Base-by-base conservation (phyloP, 1,139 yeast genomes). In the Chernovozyma aurita region DNA sequence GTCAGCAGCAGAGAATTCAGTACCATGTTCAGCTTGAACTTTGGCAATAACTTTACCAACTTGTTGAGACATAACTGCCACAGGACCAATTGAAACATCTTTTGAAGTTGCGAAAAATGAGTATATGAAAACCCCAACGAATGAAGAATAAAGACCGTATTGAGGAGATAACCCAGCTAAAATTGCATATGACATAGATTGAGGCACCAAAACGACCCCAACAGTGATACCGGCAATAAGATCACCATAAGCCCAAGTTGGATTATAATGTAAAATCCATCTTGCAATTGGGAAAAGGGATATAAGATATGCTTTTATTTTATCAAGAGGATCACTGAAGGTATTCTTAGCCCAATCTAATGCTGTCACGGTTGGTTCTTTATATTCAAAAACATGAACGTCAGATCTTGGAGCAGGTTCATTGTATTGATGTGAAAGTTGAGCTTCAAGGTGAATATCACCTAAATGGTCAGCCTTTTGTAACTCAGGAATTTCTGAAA, bases 71-170 rank as follows among this genome's bases (percentile, higher is more conserved):
- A 90, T 88, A 42, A 90, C 97, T 2, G 97, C 97, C 28, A 90
- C 97, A 4, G 97, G 97, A 24, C 97, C 97, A 50, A 90, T 88
- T 43, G 94, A 84, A 31, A 90, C 95, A 69, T 90, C 97, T 61
- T 88, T 90, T 15, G 95, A 85, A 14, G 97, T 90, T 13, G 97
- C 97, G 58, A 90, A 90, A 50, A 88, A 76, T 33, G 95, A 82
- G 58, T 90, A 90, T 39, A 85, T 77, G 55, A 87, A 76, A 14
- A 88, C 95, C 53, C 97, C 97, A 34, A 90, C 84, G 53, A 90
- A 90, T 0, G 95, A 85, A 18, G 96, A 85, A 61, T 90, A 90
- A 35, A 90, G 73, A 35, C 97, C 97, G 49, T 80, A 88, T 58
- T 88, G 83, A 4, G 95, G 79, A 4, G 79, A 72, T 42, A 90